Conservation (phyloP, 805 yeast genomes). For the Kluyveromyces aestuarii region DNA sequence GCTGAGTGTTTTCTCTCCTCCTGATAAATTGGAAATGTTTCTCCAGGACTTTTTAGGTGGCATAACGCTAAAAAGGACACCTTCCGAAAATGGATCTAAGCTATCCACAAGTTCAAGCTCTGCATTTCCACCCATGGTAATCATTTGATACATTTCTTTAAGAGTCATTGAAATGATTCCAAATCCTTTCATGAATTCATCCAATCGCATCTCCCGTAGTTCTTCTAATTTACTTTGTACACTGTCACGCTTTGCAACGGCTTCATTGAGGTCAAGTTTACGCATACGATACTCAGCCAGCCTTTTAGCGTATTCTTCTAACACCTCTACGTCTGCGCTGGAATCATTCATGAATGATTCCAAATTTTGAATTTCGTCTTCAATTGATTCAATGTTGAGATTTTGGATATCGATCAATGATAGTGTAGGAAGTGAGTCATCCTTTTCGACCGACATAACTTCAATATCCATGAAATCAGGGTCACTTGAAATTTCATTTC, state of each 20-base stretch:
- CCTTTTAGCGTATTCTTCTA: constrained; percentile 68
- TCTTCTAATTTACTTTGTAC: constrained; percentile 55
- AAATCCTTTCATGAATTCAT: constrained; percentile 92
- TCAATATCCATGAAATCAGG: constrained; percentile 9
- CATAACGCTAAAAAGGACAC: constrained; percentile 94
- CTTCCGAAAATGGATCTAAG: constrained; percentile 96
- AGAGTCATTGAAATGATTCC: constrained; percentile 74
- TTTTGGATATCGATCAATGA: constrained; percentile 42
- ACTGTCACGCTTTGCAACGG: constrained; percentile 59
- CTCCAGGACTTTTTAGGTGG: constrained; percentile 99
- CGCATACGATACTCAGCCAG: constrained; percentile 55
- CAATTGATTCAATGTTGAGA: constrained; percentile 40
- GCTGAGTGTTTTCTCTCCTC: constrained; percentile 95
- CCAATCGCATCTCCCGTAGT: constrained; percentile 62
- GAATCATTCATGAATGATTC: constrained; percentile 48
- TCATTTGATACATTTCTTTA: constrained; percentile 97
- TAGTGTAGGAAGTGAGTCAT: constrained; percentile 32
- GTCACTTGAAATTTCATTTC: neutral
- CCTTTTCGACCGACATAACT: constrained; percentile 1
- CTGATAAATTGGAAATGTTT: constrained; percentile 87
- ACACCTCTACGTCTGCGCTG: constrained; percentile 60
- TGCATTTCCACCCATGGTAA: constrained; percentile 99
- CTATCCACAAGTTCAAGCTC: constrained; percentile 93
- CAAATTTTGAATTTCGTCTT: constrained; percentile 43
- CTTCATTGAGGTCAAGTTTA: constrained; percentile 54